Evolutionary conservation across 73 alveolate genomes (phyloP).

Genomic region (Uronychia setigera): DNA sequence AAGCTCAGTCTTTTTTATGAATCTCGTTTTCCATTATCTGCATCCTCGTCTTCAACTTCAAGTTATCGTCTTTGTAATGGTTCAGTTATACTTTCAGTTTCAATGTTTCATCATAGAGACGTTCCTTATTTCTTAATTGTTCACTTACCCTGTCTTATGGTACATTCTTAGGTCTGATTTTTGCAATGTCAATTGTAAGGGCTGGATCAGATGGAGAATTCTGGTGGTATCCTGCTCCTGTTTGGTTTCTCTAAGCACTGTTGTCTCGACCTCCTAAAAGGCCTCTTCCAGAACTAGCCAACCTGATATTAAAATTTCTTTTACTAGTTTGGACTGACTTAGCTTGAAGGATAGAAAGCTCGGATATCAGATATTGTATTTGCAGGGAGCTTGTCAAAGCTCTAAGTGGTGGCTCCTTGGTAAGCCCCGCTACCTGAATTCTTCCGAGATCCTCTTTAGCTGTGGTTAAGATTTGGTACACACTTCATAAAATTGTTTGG

Average conservation of each 20-base stretch:
- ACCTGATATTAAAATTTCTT: background rate
- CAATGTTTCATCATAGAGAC: conserved; percentile 36
- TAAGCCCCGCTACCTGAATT: background rate
- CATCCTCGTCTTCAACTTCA: conserved; percentile 11
- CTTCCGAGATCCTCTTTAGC: background rate
- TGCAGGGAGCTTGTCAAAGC: background rate
- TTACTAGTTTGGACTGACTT: background rate
- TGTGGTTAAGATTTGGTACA: no score
- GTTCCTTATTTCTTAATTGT: background rate
- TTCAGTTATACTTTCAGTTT: conserved; percentile 13
- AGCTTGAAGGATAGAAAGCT: background rate
- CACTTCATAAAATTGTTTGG: background rate
- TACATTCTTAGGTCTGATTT: background rate
- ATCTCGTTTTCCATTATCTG: conserved; percentile 19
- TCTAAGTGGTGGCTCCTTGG: background rate
- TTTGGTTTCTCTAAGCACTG: no score
- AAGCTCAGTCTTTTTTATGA: background rate
- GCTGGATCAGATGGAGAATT: background rate
- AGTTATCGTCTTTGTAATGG: conserved; percentile 21
- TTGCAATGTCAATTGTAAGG: background rate
- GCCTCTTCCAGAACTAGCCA: no score
- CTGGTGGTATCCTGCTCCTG: background rate
- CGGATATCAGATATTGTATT: background rate
- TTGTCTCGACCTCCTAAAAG: no score
- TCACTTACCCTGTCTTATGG: background rate